phyloP scores from a whole-genome alignment of 208 protist species.

The Kentomonas sorsogonicus region DNA sequence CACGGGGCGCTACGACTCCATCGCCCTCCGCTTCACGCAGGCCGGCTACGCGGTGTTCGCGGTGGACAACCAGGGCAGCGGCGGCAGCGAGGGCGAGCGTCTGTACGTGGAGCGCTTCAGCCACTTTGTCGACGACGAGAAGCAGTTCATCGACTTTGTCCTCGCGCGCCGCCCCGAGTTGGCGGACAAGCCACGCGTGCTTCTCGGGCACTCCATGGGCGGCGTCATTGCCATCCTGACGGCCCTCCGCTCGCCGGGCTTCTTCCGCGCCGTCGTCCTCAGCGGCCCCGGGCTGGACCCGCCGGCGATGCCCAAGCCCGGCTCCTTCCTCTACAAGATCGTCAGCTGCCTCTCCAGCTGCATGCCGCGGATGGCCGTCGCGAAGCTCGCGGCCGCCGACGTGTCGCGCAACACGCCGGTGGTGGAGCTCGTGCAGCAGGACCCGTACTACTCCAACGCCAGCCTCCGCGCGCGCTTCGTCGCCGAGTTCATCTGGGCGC shows the following conservation, averaged over 20 bases:
- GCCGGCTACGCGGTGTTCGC: constrained; percentile 53
- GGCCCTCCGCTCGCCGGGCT: constrained; percentile 30
- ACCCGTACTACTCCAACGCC: constrained; percentile 40
- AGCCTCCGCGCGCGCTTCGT: constrained; percentile 40
- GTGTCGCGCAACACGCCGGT: constrained; percentile 46
- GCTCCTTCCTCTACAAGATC: constrained; percentile 13
- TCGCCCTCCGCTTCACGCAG: constrained; percentile 41
- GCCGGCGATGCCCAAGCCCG: constrained; percentile 1
- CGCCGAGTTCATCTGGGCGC: constrained; percentile 37
- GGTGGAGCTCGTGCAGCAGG: constrained; percentile 48
- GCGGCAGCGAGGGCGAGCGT: constrained; percentile 65
- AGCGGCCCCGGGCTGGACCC: constrained; percentile 47
- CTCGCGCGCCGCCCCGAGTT: constrained; percentile 31
- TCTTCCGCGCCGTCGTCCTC: constrained; percentile 41
- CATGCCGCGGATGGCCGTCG: constrained; percentile 44
- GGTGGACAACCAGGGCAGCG: constrained; percentile 70
- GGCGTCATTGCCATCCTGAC: constrained; percentile 56
- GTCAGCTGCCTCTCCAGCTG: constrained; percentile 20
- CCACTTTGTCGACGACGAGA: constrained; percentile 71
- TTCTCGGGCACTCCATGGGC: constrained; percentile 79
- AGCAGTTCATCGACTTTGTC: constrained; percentile 36
- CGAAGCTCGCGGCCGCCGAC: constrained; percentile 16
- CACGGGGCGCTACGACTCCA: constrained; percentile 62
- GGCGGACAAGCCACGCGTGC: constrained; percentile 31
- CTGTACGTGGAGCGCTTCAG: constrained; percentile 65